Evolutionary conservation across 2,329 filamentous ascomycete species (phyloP), one percentile per base, ranked within the genome.

Genomic region (Xylogone sp.): DNA sequence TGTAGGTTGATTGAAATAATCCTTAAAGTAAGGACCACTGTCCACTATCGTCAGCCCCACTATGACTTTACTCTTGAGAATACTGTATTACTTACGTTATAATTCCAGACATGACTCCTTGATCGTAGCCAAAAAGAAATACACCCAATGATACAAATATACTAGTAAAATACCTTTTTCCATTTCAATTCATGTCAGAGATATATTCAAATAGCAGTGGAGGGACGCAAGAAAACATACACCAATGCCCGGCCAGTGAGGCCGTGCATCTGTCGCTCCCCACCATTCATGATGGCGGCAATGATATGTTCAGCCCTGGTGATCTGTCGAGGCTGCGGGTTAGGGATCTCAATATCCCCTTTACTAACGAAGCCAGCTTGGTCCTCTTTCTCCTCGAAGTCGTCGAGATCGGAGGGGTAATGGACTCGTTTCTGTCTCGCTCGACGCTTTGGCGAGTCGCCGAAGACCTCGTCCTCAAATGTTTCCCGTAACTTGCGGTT

Each of bases 141-240:
- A 95, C 90, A 48, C 90, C 90, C 65, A 94, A 73, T 52, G 88
- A 92, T 55, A 93, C 88, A 66, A 93, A 89, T 45, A 97, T 87
- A 72, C 90, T 96, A 46, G 92, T 97, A 67, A 97, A 97, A 69
- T 96, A 96, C 59, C 91, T 96, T n/a, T n/a, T n/a, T n/a, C n/a
- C n/a, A 64, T 39, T 8, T 24, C 12, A 42, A 4, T n/a, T n/a
- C n/a, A n/a, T 42, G 22, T 18, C 24, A 45, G 10, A 42, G 19
- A 44, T n/a, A 47, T 20, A 3, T 49, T 53, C 46, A 62, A 54
- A 48, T 49, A 39, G 21, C 47, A 20, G 12, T 16, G 21, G 2
- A 19, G 43, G 6, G 49, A 43, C 45, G 49, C 5, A 29, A 45
- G 9, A 24, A 39, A 19, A 44, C 83, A 63, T 82, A 97, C 87